Percentiles rank a stretch among this genome's conserved stretches.
These are phyloP conservation scores for Marchantia polymorpha DNA, from an alignment of 225 moss, liverwort and hornwort species.

Conservation along the genomic window DNA sequence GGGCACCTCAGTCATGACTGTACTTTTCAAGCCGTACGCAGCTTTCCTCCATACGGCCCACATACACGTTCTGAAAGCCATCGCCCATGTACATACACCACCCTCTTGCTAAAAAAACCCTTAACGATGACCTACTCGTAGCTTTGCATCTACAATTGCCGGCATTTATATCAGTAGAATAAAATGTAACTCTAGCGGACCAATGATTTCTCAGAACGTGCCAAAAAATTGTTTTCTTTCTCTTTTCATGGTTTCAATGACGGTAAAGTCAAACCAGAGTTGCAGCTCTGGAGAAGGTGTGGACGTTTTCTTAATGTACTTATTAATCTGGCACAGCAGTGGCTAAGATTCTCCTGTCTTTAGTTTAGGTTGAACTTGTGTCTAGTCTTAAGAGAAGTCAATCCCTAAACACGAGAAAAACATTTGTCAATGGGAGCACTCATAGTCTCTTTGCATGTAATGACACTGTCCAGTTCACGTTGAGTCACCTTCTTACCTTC, in stretches of 20 bases:
- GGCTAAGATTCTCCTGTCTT: not conserved
- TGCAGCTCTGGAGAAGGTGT: not conserved
- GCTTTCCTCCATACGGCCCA: not conserved
- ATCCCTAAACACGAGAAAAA: not conserved
- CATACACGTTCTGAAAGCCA: not conserved
- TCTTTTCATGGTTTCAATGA: not conserved
- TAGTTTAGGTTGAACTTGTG: not conserved
- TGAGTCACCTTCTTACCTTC: too few species aligned
- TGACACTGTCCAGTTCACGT: too few species aligned
- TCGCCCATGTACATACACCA: not conserved
- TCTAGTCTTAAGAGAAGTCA: not conserved
- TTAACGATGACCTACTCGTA: not conserved
- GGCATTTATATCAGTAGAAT: not conserved
- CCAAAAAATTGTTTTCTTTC: not conserved
- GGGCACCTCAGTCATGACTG: not conserved
- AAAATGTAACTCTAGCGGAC: not conserved
- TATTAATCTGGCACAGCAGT: not conserved
- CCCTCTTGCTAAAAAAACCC: not conserved
- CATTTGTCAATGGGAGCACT: too few species aligned
- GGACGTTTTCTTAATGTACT: not conserved
- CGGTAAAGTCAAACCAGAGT: not conserved
- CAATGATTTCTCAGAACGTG: not conserved
- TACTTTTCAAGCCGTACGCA: not conserved
- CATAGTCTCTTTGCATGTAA: too few species aligned
- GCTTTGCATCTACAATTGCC: conserved; percentile 1